Conservation (phyloP, 768 basidiomycete genomes). For the Leucocoprinus birnbaumii region DNA sequence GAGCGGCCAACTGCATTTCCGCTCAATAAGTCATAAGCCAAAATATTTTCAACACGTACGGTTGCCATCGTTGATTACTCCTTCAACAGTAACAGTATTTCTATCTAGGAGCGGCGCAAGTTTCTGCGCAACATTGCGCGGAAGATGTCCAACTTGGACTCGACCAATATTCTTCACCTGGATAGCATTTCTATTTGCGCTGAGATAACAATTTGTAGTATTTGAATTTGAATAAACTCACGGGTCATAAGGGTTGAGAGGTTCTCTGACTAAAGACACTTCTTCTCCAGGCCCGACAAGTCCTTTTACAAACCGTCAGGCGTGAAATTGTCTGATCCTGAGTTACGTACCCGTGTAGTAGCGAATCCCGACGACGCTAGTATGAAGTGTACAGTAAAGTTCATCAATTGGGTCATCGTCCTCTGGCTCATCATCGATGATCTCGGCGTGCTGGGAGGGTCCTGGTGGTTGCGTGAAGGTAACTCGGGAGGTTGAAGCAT, state of each 20-base stretch:
- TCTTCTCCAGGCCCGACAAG: constrained; percentile 80
- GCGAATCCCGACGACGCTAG: constrained; percentile 79
- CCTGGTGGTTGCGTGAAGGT: background rate
- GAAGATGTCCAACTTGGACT: constrained; percentile 80
- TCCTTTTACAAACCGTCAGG: constrained; percentile 38
- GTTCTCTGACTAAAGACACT: constrained; percentile 65
- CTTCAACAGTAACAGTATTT: constrained; percentile 65
- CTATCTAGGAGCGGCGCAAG: constrained; percentile 74
- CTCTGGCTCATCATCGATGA: constrained; percentile 34
- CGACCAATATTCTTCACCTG: constrained; percentile 77
- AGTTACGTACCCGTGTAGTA: constrained; percentile 63
- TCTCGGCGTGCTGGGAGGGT: constrained; percentile 21
- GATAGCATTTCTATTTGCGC: constrained; percentile 60
- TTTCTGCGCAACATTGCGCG: constrained; percentile 51
- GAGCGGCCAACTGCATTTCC: constrained; percentile 35
- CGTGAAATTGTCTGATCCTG: constrained; percentile 1
- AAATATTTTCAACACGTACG: constrained; percentile 31
- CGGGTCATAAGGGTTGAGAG: constrained; percentile 67
- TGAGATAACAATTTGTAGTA: background rate
- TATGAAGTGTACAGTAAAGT: constrained; percentile 54
- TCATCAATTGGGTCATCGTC: constrained; percentile 62
- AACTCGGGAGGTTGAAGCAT: background rate
- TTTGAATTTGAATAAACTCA: constrained; percentile 20
- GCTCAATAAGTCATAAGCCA: constrained; percentile 7
- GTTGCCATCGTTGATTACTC: constrained; percentile 66